Percentiles rank a stretch among this genome's conserved stretches.
These are phyloP conservation scores for Stromatinia cepivora DNA, from an alignment of 2,329 filamentous ascomycete species.

Conservation along the genomic window DNA sequence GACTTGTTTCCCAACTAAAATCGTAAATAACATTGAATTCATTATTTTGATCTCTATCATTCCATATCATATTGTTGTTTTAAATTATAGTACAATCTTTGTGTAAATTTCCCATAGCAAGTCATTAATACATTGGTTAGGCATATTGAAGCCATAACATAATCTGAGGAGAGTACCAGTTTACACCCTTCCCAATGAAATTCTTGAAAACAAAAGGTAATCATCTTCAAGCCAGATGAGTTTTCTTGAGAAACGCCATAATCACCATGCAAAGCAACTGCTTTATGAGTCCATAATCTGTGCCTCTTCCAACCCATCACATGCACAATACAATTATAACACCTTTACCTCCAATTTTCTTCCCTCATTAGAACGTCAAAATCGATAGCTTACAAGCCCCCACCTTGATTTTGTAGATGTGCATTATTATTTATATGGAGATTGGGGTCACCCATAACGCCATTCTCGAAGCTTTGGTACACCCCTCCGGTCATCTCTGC, in stretches of 20 bases:
- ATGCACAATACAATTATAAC: conserved; percentile 3
- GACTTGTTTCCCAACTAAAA: neutral
- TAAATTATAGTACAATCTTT: neutral
- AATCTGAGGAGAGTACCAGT: conserved; percentile 17
- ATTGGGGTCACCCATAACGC: conserved; percentile 40
- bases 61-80: neutral
- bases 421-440: conserved; percentile 33
- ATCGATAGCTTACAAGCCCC: conserved; percentile 15
- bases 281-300: conserved; percentile 1
- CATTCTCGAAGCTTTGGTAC: conserved; percentile 65
- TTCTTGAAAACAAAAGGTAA: neutral
- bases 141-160: conserved; percentile 4
- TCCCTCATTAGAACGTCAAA: conserved; percentile 7
- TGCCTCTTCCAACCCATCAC: conserved; percentile 1
- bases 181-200: conserved; percentile 3
- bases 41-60: neutral
- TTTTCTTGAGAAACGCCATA: neutral
- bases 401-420: conserved; percentile 34
- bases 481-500: conserved; percentile 66
- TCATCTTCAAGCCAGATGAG: neutral
- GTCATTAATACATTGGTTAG: conserved; percentile 16
- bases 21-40: neutral
- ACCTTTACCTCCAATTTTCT: neutral
- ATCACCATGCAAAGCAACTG: conserved; percentile 13
- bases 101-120: neutral